Evolutionary conservation across 305 asterid species (phyloP).

Genomic region (Solanum hybrid): DNA sequence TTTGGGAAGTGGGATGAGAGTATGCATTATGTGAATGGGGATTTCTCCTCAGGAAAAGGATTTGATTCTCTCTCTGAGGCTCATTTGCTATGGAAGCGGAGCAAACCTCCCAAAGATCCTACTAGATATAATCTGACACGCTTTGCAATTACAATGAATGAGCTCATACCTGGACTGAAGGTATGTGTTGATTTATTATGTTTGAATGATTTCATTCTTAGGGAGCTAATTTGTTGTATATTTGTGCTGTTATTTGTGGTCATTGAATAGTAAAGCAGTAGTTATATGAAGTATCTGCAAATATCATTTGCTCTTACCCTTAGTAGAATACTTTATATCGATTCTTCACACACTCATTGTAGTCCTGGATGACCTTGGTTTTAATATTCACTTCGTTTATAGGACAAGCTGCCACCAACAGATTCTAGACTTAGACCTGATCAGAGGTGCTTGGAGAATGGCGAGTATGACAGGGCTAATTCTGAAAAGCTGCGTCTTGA

Average conservation of each 20-base stretch:
- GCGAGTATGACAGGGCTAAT: constrained; percentile 82
- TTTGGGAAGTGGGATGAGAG: constrained; percentile 98
- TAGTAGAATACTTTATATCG: background rate
- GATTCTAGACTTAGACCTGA: constrained; percentile 97
- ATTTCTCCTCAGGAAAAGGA: constrained; percentile 49
- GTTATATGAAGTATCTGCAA: background rate
- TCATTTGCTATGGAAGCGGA: constrained; percentile 69
- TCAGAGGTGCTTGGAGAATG: constrained; percentile 92
- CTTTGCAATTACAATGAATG: constrained; percentile 84
- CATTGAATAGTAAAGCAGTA: background rate
- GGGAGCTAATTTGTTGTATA: background rate
- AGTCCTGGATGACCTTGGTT: background rate
- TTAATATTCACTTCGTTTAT: constrained; percentile 11
- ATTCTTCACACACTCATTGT: background rate
- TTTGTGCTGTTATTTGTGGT: background rate
- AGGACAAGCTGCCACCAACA: constrained; percentile 94
- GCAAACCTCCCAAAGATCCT: constrained; percentile 61
- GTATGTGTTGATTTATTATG: constrained; percentile 17
- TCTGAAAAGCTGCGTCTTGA: constrained; percentile 78
- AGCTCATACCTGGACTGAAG: constrained; percentile 65
- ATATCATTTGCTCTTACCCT: background rate
- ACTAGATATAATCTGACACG: constrained; percentile 83
- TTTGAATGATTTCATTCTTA: background rate
- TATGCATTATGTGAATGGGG: constrained; percentile 70
- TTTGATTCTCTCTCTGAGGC: constrained; percentile 56